Base-by-base conservation (phyloP, 306 rosid genomes). In the Cucumis melo region DNA sequence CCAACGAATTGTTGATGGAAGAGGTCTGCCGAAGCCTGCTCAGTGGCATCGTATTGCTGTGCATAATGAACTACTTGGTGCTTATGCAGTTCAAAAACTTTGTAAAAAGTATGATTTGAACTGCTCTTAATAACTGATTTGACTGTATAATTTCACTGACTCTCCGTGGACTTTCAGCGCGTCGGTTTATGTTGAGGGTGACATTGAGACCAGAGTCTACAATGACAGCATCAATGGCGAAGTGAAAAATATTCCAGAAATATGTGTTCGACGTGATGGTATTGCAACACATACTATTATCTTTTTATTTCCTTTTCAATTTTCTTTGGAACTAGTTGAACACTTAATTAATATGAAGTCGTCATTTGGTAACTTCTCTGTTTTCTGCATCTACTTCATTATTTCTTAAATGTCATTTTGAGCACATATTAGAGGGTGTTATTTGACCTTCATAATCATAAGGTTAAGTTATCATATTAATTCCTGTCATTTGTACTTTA, bases 11-110 rank as follows among this genome's bases (percentile, higher is more conserved):
- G 21, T 42, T 54, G 87, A 87, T 53, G 75, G 84, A 76, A 80
- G 75, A 73, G 96, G 86, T 85, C 70, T 88, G 90, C 98, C 97
- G 51, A 94, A 53, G 79, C 98, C 96, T 15, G 91, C 86, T 39
- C 99, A 94, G 73, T 94, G 96, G 99, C 99, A 94, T 86, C 87
- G 99, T 80, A 74, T 94, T 83, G 96, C 96, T 63, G 96, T 94
- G 81, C 98, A 94, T 83, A 92, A 88, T 84, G 97, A 92, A 0
- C 10, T 11, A 0, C 90, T 94, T 20, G 99, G 99, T 75, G 82
- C 98, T 78, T 90, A 89, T 85, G 96, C 98, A 0, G 93, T 92
- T 70, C 96, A 94, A 81, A 86, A 94, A 83, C 75, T 94, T 66
- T 81, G 88, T 79, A 92, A 90, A 82, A 88, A 92, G 99, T 93